A percentile compares a stretch with the other conserved stretches of the same genome.
Conservation (phyloP, 139 green algal genomes). For the Parachlorella kessleri region DNA sequence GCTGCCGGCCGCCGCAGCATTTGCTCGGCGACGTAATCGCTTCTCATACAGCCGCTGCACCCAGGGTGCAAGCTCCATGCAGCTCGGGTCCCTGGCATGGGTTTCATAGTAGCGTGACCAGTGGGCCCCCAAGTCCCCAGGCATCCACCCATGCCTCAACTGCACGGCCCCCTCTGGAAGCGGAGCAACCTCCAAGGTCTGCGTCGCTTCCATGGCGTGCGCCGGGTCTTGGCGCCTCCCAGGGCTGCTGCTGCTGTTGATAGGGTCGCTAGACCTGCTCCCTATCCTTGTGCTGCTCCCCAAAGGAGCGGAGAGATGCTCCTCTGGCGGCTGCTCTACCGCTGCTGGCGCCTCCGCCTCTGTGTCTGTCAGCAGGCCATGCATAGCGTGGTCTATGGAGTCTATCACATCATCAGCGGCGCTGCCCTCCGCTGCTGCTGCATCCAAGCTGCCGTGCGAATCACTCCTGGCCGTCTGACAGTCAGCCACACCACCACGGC, state of each 20-base stretch:
- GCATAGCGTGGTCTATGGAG: too few relatives aligned
- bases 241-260: not conserved
- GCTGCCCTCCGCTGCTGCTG: not conserved
- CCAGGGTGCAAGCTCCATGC: conserved; percentile 42
- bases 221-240: too few relatives aligned
- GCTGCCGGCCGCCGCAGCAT: too few relatives aligned
- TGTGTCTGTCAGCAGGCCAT: too few relatives aligned
- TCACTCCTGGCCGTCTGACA: not conserved
- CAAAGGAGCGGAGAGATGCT: not conserved
- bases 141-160: conserved; percentile 13
- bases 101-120: conserved; percentile 44
- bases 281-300: not conserved
- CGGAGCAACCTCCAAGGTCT: not conserved
- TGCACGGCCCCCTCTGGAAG: not conserved
- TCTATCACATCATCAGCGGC: not conserved
- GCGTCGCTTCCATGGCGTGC: too few relatives aligned
- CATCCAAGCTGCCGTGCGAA: not conserved
- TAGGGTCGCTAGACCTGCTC: not conserved
- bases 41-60: conserved; percentile 29
- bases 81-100: conserved; percentile 20
- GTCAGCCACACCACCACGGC: not conserved
- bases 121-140: conserved; percentile 17
- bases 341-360: too few relatives aligned
- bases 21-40: too few relatives aligned
- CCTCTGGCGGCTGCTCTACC: not conserved